Evolutionary conservation across 441 rosid genomes (phyloP).

Genomic region (Syzygium syzygioides): DNA sequence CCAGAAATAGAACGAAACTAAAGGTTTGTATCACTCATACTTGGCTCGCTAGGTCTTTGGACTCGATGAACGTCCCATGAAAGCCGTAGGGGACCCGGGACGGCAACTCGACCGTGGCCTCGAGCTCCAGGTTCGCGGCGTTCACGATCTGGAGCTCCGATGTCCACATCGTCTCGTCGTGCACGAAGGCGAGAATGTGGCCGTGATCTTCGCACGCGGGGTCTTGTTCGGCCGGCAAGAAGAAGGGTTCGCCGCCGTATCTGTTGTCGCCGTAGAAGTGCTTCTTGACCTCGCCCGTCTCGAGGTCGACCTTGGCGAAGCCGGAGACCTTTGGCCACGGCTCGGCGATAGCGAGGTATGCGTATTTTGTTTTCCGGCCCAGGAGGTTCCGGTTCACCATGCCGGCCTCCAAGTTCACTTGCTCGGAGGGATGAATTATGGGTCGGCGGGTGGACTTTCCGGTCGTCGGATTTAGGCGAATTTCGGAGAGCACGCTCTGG

Average conservation of each 20-base stretch:
- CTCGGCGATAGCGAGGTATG: slow-evolving; percentile 67
- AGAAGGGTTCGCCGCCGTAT: slow-evolving; percentile 81
- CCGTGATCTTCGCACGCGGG: slow-evolving; percentile 48
- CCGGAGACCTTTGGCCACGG: slow-evolving; percentile 96
- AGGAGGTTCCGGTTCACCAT: slow-evolving; percentile 73
- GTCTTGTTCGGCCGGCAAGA: slow-evolving; percentile 29
- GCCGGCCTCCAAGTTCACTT: slow-evolving; percentile 75
- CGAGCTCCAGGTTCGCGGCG: slow-evolving; percentile 38
- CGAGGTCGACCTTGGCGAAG: slow-evolving; percentile 71
- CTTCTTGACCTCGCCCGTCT: slow-evolving; percentile 44
- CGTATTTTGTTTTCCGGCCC: slow-evolving; percentile 59
- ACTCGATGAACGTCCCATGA: slow-evolving; percentile 69
- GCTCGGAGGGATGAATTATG: slow-evolving; percentile 31
- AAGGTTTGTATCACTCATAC: slow-evolving; percentile 7
- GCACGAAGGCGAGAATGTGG: slow-evolving; percentile 52
- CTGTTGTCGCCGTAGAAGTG: slow-evolving; percentile 46
- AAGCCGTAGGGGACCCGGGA: slow-evolving; percentile 94
- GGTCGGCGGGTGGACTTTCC: slow-evolving; percentile 62
- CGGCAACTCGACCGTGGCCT: slow-evolving; percentile 60
- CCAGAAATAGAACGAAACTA: not conserved
- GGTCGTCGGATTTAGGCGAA: slow-evolving; percentile 59
- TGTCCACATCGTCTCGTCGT: slow-evolving; percentile 53
- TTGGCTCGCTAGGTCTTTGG: slow-evolving; percentile 47
- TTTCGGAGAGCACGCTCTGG: slow-evolving; percentile 65
- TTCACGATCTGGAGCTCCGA: slow-evolving; percentile 71